phyloP scores from a whole-genome alignment of 257 asterid species.

The Fraxinus americana region DNA sequence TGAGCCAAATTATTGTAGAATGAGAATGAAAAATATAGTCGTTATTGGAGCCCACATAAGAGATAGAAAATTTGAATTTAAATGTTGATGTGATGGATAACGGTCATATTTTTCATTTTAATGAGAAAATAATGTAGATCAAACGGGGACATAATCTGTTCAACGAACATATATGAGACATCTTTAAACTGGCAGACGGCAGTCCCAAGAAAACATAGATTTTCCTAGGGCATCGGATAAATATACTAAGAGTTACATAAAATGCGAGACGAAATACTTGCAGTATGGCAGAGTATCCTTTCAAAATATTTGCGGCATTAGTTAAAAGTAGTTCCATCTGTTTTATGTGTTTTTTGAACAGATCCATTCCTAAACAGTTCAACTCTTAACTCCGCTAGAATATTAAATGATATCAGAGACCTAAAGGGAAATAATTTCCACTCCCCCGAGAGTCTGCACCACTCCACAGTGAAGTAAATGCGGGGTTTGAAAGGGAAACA shows the following conservation, averaged over 20 bases:
- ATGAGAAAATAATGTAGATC: too few species aligned
- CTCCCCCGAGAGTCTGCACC: constrained; percentile 6
- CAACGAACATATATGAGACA: background rate
- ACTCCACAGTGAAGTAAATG: background rate
- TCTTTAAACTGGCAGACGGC: background rate
- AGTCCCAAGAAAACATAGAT: background rate
- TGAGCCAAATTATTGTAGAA: too few species aligned
- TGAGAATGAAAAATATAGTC: too few species aligned
- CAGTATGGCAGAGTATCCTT: background rate
- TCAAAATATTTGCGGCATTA: constrained; percentile 2
- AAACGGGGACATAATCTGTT: background rate
- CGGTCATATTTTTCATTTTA: too few species aligned
- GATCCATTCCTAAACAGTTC: constrained; percentile 9
- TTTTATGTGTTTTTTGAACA: background rate
- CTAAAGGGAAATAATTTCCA: background rate
- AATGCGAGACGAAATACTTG: background rate
- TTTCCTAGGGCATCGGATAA: background rate
- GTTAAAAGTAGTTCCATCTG: background rate
- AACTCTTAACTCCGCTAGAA: constrained; percentile 9
- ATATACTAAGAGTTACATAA: background rate
- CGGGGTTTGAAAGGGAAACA: background rate
- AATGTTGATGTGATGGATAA: too few species aligned
- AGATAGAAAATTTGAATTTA: too few species aligned
- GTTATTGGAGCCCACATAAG: too few species aligned
- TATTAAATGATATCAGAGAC: constrained; percentile 4